These are phyloP conservation scores for Neurospora tetrasperma DNA, from an alignment of 495 filamentous ascomycete species.

Conservation along the genomic window DNA sequence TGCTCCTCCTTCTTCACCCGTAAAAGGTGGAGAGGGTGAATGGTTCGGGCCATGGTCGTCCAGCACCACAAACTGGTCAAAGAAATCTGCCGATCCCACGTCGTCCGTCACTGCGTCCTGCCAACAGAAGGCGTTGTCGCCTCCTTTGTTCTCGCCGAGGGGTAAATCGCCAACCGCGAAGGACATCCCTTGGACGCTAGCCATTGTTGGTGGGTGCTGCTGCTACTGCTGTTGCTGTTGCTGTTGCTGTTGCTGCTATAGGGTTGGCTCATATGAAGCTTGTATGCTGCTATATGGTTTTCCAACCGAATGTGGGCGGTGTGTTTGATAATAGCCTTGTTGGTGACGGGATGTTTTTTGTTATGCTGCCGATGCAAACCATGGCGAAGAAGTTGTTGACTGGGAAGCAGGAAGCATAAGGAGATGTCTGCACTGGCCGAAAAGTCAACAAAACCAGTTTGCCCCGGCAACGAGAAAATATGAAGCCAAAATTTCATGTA, in stretches of 20 bases:
- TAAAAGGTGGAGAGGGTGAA: conserved; percentile 6
- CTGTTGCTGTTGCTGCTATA: neutral
- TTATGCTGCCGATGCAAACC: neutral
- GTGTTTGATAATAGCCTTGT: neutral
- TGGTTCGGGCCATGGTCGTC: conserved; percentile 19
- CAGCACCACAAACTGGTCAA: conserved; percentile 39
- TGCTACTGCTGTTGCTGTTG: neutral
- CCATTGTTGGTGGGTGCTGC: conserved; percentile 13
- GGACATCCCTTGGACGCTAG: conserved; percentile 14
- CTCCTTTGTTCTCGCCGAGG: conserved; percentile 29
- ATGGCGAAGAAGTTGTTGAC: neutral
- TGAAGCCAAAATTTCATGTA: conserved; percentile 5
- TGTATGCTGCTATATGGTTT: neutral
- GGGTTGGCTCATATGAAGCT: neutral
- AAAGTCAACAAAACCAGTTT: conserved; percentile 21
- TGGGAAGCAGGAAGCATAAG: conserved; percentile 1
- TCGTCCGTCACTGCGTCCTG: conserved; percentile 24
- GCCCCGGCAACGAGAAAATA: conserved; percentile 20
- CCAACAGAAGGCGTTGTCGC: conserved; percentile 22
- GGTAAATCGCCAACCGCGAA: conserved; percentile 14
- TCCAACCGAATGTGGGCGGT: neutral
- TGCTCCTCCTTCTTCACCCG: neutral
- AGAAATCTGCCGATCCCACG: conserved; percentile 30
- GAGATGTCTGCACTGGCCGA: neutral
- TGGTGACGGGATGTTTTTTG: neutral